Conservation (phyloP, 257 asterid genomes). For the Cordia subcordata region DNA sequence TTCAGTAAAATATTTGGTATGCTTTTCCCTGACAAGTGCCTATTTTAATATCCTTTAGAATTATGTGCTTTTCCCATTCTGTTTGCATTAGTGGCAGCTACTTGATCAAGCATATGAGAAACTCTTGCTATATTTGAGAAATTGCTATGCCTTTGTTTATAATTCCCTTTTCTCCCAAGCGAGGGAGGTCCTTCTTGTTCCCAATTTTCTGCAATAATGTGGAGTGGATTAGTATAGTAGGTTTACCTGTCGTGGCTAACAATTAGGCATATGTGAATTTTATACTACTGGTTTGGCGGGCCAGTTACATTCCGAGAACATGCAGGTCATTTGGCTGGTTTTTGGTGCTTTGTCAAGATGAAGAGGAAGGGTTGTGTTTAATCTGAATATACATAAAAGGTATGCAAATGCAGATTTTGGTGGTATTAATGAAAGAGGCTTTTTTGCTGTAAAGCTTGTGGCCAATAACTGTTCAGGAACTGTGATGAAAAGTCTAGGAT, state of each 20-base stretch:
- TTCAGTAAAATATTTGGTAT: too few species aligned
- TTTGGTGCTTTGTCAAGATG: constrained; percentile 52
- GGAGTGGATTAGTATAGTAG: constrained; percentile 6
- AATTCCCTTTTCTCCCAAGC: too few species aligned
- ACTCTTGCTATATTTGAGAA: too few species aligned
- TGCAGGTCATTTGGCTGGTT: constrained; percentile 60
- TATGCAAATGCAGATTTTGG: constrained; percentile 36
- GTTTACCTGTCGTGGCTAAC: constrained; percentile 14
- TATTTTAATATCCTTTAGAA: too few species aligned
- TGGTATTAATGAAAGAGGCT: constrained; percentile 19
- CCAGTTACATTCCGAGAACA: constrained; percentile 50
- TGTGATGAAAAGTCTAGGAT: constrained; percentile 20
- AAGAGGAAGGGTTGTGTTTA: constrained; percentile 41
- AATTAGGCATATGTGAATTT: constrained; percentile 13
- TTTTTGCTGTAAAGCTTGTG: constrained; percentile 19
- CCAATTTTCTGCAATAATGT: too few species aligned
- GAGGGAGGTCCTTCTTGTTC: too few species aligned
- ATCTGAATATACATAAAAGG: constrained; percentile 44
- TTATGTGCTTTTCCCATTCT: too few species aligned
- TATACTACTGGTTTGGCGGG: constrained; percentile 36
- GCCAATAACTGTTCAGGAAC: constrained; percentile 16
- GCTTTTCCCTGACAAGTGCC: too few species aligned
- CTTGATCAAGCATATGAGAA: too few species aligned
- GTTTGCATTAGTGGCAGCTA: too few species aligned
- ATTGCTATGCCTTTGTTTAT: too few species aligned